Evolutionary conservation across 805 yeast species (phyloP).

Genomic region (Hanseniaspora guilliermondii): DNA sequence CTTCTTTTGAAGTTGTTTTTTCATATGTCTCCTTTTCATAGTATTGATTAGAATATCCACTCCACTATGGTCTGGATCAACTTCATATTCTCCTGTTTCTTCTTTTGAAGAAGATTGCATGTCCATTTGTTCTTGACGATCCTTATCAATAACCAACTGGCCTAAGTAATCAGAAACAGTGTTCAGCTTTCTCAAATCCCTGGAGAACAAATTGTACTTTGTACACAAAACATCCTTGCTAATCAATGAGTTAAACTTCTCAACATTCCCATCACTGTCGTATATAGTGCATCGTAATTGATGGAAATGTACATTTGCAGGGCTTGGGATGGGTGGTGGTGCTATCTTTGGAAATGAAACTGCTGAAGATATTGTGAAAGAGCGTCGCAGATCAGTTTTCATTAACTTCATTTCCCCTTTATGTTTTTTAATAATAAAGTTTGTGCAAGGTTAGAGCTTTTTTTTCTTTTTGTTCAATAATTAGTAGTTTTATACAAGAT

Average conservation of each 20-base stretch:
- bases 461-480: too few species aligned
- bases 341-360: neutral
- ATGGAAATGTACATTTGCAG: neutral
- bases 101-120: neutral
- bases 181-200: conserved; percentile 14
- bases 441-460: too few species aligned
- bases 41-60: conserved; percentile 2
- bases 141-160: conserved; percentile 1
- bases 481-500: too few species aligned
- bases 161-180: conserved; percentile 10
- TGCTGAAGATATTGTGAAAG: neutral
- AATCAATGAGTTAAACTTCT: conserved; percentile 9
- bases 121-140: neutral
- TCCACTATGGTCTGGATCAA: conserved; percentile 12
- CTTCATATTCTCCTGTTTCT: neutral
- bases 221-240: conserved; percentile 12
- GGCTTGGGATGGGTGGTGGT: neutral
- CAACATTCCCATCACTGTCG: conserved; percentile 10
- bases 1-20: conserved; percentile 10
- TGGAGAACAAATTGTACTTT: conserved; percentile 7
- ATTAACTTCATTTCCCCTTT: neutral
- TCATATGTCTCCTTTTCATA: neutral
- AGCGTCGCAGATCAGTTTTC: neutral
- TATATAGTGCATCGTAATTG: conserved; percentile 13
- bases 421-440: too few species aligned